phyloP scores from a whole-genome alignment of 495 filamentous ascomycete genomes.

The Neurospora discreta region DNA sequence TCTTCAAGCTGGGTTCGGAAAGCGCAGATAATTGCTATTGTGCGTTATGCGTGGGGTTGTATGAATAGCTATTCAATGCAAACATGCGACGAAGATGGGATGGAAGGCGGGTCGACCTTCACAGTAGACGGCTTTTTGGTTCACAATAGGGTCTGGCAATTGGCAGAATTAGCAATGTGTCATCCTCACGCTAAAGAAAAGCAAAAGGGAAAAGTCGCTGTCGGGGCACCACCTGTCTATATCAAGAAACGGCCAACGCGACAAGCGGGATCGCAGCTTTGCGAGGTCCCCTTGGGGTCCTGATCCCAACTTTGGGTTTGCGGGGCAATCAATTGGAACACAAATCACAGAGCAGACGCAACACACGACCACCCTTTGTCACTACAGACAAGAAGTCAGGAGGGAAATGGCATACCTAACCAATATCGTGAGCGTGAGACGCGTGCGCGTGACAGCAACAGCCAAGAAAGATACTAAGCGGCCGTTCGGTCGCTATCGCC shows the following conservation, averaged over 20 bases:
- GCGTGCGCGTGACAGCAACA: background rate
- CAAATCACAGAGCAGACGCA: conserved; percentile 1
- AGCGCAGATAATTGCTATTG: background rate
- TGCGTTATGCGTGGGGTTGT: background rate
- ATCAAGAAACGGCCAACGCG: background rate
- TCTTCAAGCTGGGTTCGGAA: background rate
- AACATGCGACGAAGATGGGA: background rate
- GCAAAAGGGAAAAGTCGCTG: background rate
- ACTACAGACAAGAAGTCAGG: background rate
- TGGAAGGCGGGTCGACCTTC: background rate
- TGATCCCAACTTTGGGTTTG: conserved; percentile 4
- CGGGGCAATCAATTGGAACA: conserved; percentile 21
- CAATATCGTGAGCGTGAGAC: background rate
- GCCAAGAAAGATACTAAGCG: background rate
- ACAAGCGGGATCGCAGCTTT: background rate
- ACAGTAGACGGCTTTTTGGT: background rate
- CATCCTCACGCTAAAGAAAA: background rate
- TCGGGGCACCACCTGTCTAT: background rate
- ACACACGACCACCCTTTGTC: background rate
- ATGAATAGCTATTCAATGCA: background rate
- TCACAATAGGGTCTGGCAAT: background rate
- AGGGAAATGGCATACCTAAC: background rate
- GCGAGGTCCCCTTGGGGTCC: background rate
- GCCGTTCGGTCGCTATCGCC: background rate
- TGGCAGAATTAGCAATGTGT: background rate